Evolutionary conservation across 1,284 basidiomycete species (phyloP).

Genomic region (Hymenochaete sp.): DNA sequence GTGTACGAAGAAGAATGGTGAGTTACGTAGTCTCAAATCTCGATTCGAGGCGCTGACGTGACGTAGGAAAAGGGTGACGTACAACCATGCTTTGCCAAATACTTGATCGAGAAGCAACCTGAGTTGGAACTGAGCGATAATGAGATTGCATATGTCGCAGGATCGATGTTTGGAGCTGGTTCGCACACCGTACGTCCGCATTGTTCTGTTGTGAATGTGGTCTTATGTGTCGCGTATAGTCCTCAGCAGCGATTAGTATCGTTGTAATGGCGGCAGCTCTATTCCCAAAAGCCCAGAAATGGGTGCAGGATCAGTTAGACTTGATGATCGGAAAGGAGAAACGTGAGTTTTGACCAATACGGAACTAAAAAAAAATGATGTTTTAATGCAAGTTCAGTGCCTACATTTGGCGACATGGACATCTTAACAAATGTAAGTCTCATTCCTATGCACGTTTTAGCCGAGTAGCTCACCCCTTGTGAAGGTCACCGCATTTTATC

Average conservation of each 20-base stretch:
- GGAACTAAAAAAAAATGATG: slow-evolving; percentile 9
- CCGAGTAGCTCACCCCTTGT: neutral
- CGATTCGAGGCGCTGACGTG: neutral
- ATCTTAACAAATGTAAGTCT: slow-evolving; percentile 29
- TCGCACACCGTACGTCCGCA: slow-evolving; percentile 20
- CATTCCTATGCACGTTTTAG: neutral
- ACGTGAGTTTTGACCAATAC: slow-evolving; percentile 27
- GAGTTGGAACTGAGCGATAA: slow-evolving; percentile 23
- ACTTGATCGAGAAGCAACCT: slow-evolving; percentile 24
- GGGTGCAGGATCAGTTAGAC: slow-evolving; percentile 56
- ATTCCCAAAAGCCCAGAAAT: slow-evolving; percentile 45
- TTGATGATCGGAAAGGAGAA: slow-evolving; percentile 45
- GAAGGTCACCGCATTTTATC: slow-evolving; percentile 51
- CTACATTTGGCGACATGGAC: slow-evolving; percentile 42
- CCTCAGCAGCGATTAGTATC: slow-evolving; percentile 46
- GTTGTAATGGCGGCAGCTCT: slow-evolving; percentile 55
- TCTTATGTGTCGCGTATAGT: slow-evolving; percentile 27
- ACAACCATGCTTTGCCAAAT: slow-evolving; percentile 23
- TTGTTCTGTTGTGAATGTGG: slow-evolving; percentile 12
- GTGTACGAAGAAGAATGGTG: slow-evolving; percentile 40
- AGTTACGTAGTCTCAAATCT: slow-evolving; percentile 17
- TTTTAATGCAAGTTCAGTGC: slow-evolving; percentile 29
- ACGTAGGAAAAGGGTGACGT: slow-evolving; percentile 12
- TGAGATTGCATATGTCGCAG: slow-evolving; percentile 25
- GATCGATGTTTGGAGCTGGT: slow-evolving; percentile 29